Evolutionary conservation across 2,329 filamentous ascomycete species (phyloP).

Genomic region (Hypoxylon sp.): DNA sequence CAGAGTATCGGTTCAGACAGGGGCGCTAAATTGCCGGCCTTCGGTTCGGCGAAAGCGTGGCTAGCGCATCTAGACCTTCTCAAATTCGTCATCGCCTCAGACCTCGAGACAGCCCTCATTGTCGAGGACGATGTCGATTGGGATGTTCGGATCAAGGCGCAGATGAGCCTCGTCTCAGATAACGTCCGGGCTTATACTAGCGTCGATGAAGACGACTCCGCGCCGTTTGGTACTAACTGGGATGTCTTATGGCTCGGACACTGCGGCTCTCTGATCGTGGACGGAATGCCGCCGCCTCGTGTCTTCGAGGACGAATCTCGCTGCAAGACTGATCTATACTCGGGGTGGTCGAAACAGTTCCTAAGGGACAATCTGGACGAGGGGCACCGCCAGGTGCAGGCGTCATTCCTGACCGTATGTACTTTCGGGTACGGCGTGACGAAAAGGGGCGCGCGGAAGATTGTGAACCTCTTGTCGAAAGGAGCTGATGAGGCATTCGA

Average conservation of each 20-base stretch:
- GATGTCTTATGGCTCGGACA: constrained; percentile 55
- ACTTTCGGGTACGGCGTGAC: constrained; percentile 50
- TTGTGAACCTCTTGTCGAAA: constrained; percentile 47
- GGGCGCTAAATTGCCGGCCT: constrained; percentile 20
- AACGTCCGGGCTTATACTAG: constrained; percentile 49
- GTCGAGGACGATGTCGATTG: constrained; percentile 55
- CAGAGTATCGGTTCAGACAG: constrained; percentile 35
- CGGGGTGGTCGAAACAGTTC: constrained; percentile 44
- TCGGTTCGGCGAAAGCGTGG: constrained; percentile 47
- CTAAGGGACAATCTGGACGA: constrained; percentile 34
- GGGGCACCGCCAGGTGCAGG: constrained; percentile 46
- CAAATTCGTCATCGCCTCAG: constrained; percentile 46
- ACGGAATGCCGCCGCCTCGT: constrained; percentile 28
- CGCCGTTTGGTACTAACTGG: constrained; percentile 51
- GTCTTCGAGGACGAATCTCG: constrained; percentile 42
- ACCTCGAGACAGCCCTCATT: constrained; percentile 46
- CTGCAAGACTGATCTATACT: constrained; percentile 40
- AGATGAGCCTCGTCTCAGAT: constrained; percentile 49
- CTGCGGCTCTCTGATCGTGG: constrained; percentile 48
- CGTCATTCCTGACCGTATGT: constrained; percentile 45
- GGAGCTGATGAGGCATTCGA: constrained; percentile 53
- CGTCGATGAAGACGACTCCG: constrained; percentile 15
- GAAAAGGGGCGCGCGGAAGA: constrained; percentile 48
- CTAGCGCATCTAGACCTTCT: constrained; percentile 50
- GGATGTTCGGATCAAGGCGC: constrained; percentile 51